Evolutionary conservation across 495 filamentous ascomycete genomes (phyloP).

Genomic region (Talaromyces stipitatus): DNA sequence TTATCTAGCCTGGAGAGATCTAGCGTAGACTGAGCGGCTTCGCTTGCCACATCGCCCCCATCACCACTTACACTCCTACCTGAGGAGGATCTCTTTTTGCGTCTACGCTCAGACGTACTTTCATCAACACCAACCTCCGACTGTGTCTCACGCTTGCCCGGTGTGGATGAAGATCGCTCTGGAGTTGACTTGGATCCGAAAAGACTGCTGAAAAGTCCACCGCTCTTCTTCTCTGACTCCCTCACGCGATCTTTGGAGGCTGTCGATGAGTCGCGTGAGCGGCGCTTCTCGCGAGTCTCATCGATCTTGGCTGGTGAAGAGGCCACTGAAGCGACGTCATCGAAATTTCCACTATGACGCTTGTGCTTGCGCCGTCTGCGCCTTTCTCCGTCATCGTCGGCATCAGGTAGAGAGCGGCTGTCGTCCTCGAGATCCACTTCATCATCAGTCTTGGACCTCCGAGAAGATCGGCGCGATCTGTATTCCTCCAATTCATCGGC

Average conservation of each 20-base stretch:
- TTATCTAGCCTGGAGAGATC: constrained; percentile 8
- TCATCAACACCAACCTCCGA: constrained; percentile 30
- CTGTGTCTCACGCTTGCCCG: constrained; percentile 31
- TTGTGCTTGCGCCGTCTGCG: constrained; percentile 18
- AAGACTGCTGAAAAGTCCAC: constrained; percentile 28
- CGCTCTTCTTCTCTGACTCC: constrained; percentile 27
- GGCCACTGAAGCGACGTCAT: constrained; percentile 25
- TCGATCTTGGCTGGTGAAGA: constrained; percentile 28
- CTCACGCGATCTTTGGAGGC: constrained; percentile 13
- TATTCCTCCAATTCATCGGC: constrained; percentile 4
- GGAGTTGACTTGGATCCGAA: constrained; percentile 27
- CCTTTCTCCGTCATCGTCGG: constrained; percentile 8
- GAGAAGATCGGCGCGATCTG: constrained; percentile 2
- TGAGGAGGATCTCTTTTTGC: constrained; percentile 34
- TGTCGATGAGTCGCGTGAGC: not conserved
- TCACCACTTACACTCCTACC: constrained; percentile 28
- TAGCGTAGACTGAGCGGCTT: not conserved
- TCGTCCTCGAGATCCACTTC: not conserved
- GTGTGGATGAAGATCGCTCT: constrained; percentile 21
- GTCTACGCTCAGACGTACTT: constrained; percentile 32
- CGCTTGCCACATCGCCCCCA: constrained; percentile 17
- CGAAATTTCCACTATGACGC: constrained; percentile 16
- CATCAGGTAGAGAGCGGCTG: constrained; percentile 1
- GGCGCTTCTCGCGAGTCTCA: constrained; percentile 13
- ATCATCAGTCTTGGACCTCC: not conserved